These are phyloP conservation scores for Psilocybe cubensis DNA, from an alignment of 768 basidiomycete species.

Conservation along the genomic window DNA sequence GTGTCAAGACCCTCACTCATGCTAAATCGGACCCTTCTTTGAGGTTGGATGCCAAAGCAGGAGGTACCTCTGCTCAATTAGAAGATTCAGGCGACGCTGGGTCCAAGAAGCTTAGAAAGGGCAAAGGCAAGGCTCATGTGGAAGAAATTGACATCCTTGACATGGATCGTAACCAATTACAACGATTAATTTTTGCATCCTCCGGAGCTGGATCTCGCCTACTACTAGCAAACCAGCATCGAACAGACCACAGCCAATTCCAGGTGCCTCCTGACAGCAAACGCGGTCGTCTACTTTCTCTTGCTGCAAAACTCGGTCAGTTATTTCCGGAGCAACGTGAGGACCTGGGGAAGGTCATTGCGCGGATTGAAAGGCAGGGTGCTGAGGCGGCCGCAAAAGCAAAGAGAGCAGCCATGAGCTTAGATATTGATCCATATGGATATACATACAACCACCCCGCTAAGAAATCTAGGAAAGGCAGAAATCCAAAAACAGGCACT, in stretches of 20 bases:
- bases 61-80: background rate
- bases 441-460: constrained; percentile 1
- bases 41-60: constrained; percentile 8
- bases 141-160: constrained; percentile 16
- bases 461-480: constrained; percentile 22
- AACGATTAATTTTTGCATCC: constrained; percentile 13
- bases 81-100: constrained; percentile 5
- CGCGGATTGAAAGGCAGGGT: constrained; percentile 23
- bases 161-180: constrained; percentile 15
- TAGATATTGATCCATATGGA: constrained; percentile 4
- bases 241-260: constrained; percentile 1
- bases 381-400: constrained; percentile 11
- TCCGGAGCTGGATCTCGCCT: constrained; percentile 9
- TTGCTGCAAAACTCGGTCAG: constrained; percentile 59
- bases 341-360: constrained; percentile 29
- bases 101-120: constrained; percentile 6
- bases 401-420: constrained; percentile 7
- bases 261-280: constrained; percentile 24
- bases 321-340: constrained; percentile 56
- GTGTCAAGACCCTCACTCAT: constrained; percentile 13
- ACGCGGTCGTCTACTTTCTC: constrained; percentile 49
- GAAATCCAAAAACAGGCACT: constrained; percentile 18
- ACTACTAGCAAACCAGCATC: constrained; percentile 6
- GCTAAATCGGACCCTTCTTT: constrained; percentile 22
- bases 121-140: constrained; percentile 5